phyloP scores from a whole-genome alignment of 139 green algal genomes.

The Ettlia oleoabundans region DNA sequence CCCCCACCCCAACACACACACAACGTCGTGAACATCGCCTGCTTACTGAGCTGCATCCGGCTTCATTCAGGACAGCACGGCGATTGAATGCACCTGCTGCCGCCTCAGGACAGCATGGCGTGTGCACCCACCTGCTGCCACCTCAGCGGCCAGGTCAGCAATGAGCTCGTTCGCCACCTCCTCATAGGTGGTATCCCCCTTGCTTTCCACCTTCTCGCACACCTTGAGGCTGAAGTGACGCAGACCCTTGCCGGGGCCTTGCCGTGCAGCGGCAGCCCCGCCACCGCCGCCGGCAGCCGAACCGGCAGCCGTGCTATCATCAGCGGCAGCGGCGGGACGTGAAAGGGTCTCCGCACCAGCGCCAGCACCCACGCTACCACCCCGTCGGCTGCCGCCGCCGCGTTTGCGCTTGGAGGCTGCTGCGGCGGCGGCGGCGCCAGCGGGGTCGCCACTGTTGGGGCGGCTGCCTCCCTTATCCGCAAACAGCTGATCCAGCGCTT shows the following conservation, averaged over 20 bases:
- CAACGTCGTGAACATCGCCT: no score
- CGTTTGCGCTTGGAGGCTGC: conserved; percentile 18
- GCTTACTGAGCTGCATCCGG: no score
- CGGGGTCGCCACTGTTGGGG: background rate
- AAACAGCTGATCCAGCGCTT: background rate
- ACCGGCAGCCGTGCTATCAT: background rate
- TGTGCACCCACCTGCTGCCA: conserved; percentile 15
- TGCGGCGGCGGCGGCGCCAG: background rate
- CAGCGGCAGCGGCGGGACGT: background rate
- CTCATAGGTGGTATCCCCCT: conserved; percentile 91
- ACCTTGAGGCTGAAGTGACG: conserved; percentile 83
- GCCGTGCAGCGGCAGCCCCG: background rate
- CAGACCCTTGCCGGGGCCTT: conserved; percentile 69
- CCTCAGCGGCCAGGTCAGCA: conserved; percentile 55
- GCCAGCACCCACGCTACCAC: background rate
- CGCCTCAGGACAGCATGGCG: background rate
- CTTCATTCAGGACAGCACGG: no score
- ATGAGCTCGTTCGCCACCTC: conserved; percentile 97
- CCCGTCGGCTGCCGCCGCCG: background rate
- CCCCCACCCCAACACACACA: no score
- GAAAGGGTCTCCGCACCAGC: background rate
- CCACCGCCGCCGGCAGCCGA: background rate
- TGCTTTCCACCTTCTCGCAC: conserved; percentile 92
- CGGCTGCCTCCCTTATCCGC: background rate
- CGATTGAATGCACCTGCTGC: no score